Conservation (phyloP, 805 yeast species). For the Aciculoconidium aculeatum region DNA sequence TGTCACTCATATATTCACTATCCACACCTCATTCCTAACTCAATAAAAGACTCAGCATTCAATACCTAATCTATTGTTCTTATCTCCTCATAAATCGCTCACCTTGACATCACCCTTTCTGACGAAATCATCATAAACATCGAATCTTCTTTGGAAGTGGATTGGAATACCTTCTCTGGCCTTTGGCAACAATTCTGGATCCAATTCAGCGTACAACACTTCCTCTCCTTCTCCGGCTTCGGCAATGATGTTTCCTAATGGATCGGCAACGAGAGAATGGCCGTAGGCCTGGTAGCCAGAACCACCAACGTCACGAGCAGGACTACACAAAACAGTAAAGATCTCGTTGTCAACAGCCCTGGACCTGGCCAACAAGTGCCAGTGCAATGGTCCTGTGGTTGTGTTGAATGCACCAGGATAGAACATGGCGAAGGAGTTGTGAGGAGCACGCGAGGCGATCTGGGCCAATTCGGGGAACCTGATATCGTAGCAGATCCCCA, state of each 20-base stretch:
- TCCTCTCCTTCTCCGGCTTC: constrained; percentile 45
- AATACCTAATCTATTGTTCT: too few relatives aligned
- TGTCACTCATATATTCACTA: neutral
- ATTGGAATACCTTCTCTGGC: constrained; percentile 38
- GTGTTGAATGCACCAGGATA: constrained; percentile 85
- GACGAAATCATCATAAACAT: constrained; percentile 38
- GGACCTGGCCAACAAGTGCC: constrained; percentile 70
- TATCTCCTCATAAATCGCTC: constrained; percentile 14
- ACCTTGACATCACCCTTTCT: constrained; percentile 24
- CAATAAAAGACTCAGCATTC: too few relatives aligned
- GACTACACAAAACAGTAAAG: constrained; percentile 76
- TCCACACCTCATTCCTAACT: too few relatives aligned
- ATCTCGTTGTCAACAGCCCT: constrained; percentile 73
- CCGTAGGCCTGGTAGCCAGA: constrained; percentile 43
- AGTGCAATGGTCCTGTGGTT: constrained; percentile 77
- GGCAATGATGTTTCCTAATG: constrained; percentile 35
- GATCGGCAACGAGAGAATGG: constrained; percentile 40
- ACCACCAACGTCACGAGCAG: constrained; percentile 65
- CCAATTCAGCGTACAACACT: constrained; percentile 36
- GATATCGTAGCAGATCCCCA: constrained; percentile 82
- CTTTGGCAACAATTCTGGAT: constrained; percentile 33
- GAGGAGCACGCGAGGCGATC: constrained; percentile 54
- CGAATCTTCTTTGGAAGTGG: constrained; percentile 38
- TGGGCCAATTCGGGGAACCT: constrained; percentile 76
- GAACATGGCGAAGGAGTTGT: constrained; percentile 66